Evolutionary conservation across 345 rosid species (phyloP).

Genomic region (Rhodamnia rubescens): DNA sequence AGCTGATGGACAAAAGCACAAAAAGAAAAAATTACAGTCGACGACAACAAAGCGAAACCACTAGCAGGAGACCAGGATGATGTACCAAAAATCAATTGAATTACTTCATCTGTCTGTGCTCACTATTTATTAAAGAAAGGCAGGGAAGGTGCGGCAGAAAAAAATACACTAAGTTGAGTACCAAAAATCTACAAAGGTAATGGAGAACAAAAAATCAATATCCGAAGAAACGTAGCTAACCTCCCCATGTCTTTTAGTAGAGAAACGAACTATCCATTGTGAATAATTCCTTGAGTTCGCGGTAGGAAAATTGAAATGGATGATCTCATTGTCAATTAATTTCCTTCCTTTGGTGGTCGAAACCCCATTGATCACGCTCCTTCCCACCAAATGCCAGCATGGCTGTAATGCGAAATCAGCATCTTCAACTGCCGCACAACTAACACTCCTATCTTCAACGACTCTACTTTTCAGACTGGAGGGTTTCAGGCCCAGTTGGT

Average conservation of each 20-base stretch:
- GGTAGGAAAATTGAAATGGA: slow-evolving; percentile 31
- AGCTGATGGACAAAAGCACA: neutral
- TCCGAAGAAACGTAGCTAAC: neutral
- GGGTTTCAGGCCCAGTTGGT: neutral
- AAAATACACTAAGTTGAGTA: no score
- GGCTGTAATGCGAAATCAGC: slow-evolving; percentile 36
- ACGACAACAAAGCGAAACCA: neutral
- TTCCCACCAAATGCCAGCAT: slow-evolving; percentile 51
- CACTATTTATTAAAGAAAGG: neutral
- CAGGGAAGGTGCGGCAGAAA: no score
- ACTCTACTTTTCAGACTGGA: slow-evolving; percentile 2
- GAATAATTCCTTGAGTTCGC: slow-evolving; percentile 1
- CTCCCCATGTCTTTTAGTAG: slow-evolving; percentile 47
- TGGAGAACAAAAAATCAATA: neutral
- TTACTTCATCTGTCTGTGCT: neutral
- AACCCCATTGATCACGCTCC: slow-evolving; percentile 38
- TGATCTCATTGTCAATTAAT: slow-evolving; percentile 38
- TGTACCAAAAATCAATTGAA: no score
- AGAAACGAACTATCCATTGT: slow-evolving; percentile 49
- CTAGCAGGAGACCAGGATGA: neutral
- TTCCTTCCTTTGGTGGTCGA: slow-evolving; percentile 56
- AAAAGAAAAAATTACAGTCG: no score
- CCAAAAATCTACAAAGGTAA: neutral
- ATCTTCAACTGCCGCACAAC: slow-evolving; percentile 22
- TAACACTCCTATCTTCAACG: slow-evolving; percentile 6